A percentile compares a stretch with the other conserved stretches of the same genome.
phyloP scores from a whole-genome alignment of 2,329 filamentous ascomycete genomes.

The Colletotrichum graminicola region DNA sequence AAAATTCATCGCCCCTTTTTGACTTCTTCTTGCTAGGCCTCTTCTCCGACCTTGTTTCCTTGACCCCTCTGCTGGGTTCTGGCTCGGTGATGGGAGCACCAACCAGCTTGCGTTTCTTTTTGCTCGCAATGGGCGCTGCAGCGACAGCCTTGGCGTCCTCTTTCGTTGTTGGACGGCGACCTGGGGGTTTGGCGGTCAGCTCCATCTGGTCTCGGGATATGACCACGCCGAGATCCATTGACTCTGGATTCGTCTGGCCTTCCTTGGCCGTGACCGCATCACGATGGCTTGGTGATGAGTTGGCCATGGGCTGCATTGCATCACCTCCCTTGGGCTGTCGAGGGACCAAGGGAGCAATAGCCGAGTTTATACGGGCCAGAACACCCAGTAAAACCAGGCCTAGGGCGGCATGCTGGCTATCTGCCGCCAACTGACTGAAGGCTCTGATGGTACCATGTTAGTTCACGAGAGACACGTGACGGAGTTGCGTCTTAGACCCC shows the following conservation, averaged over 20 bases:
- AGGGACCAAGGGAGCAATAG: slow-evolving; percentile 54
- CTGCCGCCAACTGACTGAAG: slow-evolving; percentile 78
- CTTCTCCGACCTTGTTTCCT: slow-evolving; percentile 49
- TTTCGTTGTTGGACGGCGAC: neutral
- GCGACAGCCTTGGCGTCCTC: neutral
- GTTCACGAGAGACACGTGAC: neutral
- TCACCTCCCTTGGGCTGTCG: neutral
- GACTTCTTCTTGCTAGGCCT: slow-evolving; percentile 54
- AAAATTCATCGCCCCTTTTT: slow-evolving; percentile 74
- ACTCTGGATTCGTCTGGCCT: slow-evolving; percentile 41
- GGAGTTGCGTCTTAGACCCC: neutral
- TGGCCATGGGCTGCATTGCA: neutral
- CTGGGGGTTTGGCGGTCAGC: neutral
- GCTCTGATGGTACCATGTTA: slow-evolving; percentile 54
- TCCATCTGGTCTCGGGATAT: slow-evolving; percentile 47
- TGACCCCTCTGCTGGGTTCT: neutral
- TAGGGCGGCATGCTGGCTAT: slow-evolving; percentile 78
- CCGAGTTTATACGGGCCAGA: slow-evolving; percentile 68
- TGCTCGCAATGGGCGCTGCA: neutral
- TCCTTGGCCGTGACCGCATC: slow-evolving; percentile 5
- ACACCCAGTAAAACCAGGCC: slow-evolving; percentile 76
- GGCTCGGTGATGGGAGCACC: neutral
- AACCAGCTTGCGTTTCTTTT: slow-evolving; percentile 26
- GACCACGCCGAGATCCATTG: slow-evolving; percentile 47
- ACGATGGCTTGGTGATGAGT: neutral